These are phyloP conservation scores for Colletotrichum filicis DNA, from an alignment of 2,329 filamentous ascomycete species.

Conservation along the genomic window DNA sequence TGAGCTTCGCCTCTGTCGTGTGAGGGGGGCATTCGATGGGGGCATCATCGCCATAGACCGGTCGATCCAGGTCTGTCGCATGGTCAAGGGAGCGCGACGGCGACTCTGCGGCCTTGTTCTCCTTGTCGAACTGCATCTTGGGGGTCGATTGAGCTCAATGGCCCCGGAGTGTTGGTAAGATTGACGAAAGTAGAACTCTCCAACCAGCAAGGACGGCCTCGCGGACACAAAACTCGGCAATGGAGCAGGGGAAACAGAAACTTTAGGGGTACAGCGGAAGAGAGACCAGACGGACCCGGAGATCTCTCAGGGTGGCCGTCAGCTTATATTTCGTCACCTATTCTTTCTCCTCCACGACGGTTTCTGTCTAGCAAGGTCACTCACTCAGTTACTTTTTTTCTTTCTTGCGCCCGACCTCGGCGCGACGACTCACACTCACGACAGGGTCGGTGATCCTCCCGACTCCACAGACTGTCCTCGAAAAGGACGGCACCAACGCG, in stretches of 20 bases:
- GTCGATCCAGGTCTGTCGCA: constrained; percentile 25
- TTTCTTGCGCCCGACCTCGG: constrained; percentile 7
- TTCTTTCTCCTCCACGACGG: neutral
- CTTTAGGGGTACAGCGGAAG: neutral
- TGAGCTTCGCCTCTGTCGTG: constrained; percentile 72
- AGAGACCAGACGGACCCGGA: neutral
- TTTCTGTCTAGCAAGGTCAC: neutral
- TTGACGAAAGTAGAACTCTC: neutral
- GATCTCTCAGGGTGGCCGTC: constrained; percentile 16
- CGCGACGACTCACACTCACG: constrained; percentile 1
- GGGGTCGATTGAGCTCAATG: neutral
- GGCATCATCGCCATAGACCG: constrained; percentile 15
- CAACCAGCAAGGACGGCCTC: neutral
- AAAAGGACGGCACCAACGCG: constrained; percentile 13
- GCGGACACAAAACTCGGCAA: neutral
- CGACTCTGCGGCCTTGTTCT: constrained; percentile 17
- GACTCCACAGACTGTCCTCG: constrained; percentile 8
- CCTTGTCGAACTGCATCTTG: constrained; percentile 31
- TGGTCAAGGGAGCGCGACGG: constrained; percentile 27
- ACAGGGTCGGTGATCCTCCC: constrained; percentile 28
- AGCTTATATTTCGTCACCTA: constrained; percentile 28
- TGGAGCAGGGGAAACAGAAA: no score
- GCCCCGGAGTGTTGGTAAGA: neutral
- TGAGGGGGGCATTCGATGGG: constrained; percentile 56
- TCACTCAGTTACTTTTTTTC: neutral